Evolutionary conservation across 768 basidiomycete species (phyloP).

Genomic region (Kwoniella sp.): DNA sequence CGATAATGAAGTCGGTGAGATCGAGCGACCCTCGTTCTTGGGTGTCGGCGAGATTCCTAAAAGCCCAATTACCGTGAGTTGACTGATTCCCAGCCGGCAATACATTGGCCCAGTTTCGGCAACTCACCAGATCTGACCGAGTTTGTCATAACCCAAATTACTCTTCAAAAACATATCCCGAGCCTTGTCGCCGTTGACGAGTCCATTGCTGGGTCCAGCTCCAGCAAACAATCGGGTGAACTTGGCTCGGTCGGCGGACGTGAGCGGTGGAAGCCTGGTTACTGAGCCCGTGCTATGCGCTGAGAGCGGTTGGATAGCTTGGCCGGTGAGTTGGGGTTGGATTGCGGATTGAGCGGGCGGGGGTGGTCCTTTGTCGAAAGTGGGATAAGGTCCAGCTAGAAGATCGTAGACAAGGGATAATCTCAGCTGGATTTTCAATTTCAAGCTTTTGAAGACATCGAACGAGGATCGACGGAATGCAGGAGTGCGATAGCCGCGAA

Average conservation of each 20-base stretch:
- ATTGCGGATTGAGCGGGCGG: constrained; percentile 60
- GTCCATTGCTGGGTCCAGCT: constrained; percentile 71
- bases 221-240: constrained; percentile 77
- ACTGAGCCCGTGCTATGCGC: constrained; percentile 54
- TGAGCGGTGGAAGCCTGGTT: constrained; percentile 66
- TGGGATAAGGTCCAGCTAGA: constrained; percentile 79
- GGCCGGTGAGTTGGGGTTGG: constrained; percentile 52
- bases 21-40: constrained; percentile 88
- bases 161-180: constrained; percentile 89
- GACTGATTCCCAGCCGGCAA: neutral
- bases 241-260: constrained; percentile 78
- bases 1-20: constrained; percentile 86
- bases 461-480: neutral
- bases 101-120: no score
- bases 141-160: constrained; percentile 78
- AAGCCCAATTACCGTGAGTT: constrained; percentile 1
- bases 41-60: constrained; percentile 91
- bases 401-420: no score
- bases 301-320: constrained; percentile 61
- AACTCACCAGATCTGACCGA: constrained; percentile 87
- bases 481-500: no score
- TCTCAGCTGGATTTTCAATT: no score
- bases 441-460: no score
- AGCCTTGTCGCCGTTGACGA: constrained; percentile 82
- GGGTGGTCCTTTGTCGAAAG: constrained; percentile 67